Conservation (phyloP, 257 asterid species). For the Penstemon newberryi region DNA sequence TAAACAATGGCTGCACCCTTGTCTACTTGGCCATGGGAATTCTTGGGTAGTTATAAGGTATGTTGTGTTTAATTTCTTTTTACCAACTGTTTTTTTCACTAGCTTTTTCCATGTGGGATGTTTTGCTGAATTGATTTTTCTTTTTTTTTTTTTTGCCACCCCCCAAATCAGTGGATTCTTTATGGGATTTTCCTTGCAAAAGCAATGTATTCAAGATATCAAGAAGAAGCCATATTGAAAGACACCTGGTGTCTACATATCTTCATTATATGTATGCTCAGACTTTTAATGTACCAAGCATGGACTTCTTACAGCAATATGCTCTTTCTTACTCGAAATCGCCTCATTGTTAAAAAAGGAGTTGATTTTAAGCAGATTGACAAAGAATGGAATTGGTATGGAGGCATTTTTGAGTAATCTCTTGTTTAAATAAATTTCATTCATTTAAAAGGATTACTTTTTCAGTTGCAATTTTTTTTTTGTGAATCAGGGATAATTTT, state of each 20-base stretch:
- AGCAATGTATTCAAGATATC: constrained; percentile 51
- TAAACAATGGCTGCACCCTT: constrained; percentile 56
- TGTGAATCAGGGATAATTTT: constrained; percentile 71
- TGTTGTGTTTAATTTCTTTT: not conserved
- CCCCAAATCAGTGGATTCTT: constrained; percentile 42
- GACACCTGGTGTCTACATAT: constrained; percentile 62
- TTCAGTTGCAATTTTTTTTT: not conserved
- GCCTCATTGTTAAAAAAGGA: constrained; percentile 62
- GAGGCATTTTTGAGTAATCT: not conserved
- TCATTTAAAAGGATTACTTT: not conserved
- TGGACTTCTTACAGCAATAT: constrained; percentile 71
- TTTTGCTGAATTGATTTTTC: not conserved
- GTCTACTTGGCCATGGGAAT: constrained; percentile 79
- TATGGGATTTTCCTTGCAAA: constrained; percentile 69
- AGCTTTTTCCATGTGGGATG: not conserved
- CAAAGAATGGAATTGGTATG: constrained; percentile 79
- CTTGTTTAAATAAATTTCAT: not conserved
- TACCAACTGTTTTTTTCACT: too few species aligned
- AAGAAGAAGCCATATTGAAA: constrained; percentile 33
- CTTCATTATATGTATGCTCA: constrained; percentile 50
- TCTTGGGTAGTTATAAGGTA: constrained; percentile 72
- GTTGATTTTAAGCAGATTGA: constrained; percentile 83
- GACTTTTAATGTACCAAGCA: constrained; percentile 44
- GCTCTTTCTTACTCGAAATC: constrained; percentile 72
- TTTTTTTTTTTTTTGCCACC: constrained; percentile 7